phyloP scores from a whole-genome alignment of 352 stramenopile genomes.

The Discostella stelligera region DNA sequence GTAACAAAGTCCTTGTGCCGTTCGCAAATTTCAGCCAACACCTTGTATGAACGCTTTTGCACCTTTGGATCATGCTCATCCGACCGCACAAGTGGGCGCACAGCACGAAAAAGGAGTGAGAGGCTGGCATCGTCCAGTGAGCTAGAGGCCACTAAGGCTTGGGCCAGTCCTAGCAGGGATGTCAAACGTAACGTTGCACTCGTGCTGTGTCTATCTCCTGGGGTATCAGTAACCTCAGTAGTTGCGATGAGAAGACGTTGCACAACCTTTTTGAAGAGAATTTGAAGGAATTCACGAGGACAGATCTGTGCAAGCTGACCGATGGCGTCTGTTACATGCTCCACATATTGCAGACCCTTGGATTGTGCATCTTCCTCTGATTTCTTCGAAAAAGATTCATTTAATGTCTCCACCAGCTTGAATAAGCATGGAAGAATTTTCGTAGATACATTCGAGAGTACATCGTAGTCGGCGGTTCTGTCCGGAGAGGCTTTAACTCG shows the following conservation, averaged over 20 bases:
- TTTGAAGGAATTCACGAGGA: slow-evolving; percentile 54
- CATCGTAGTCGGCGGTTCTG: slow-evolving; percentile 31
- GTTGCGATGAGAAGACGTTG: slow-evolving; percentile 63
- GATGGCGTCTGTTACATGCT: slow-evolving; percentile 63
- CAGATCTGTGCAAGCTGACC: slow-evolving; percentile 56
- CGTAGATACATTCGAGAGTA: slow-evolving; percentile 46
- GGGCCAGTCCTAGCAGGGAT: slow-evolving; percentile 60
- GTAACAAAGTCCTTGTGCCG: slow-evolving; percentile 56
- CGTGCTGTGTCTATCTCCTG: slow-evolving; percentile 42
- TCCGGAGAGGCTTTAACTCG: slow-evolving; percentile 24
- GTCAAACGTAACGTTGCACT: slow-evolving; percentile 47
- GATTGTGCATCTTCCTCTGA: slow-evolving; percentile 35
- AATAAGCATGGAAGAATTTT: slow-evolving; percentile 72
- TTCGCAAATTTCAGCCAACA: slow-evolving; percentile 68
- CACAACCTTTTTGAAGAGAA: slow-evolving; percentile 77
- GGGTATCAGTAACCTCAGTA: slow-evolving; percentile 32
- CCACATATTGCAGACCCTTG: slow-evolving; percentile 37
- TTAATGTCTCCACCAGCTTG: slow-evolving; percentile 62
- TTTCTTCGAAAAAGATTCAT: slow-evolving; percentile 21
- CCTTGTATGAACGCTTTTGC: slow-evolving; percentile 76
- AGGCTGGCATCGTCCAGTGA: slow-evolving; percentile 59
- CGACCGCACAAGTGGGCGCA: slow-evolving; percentile 69
- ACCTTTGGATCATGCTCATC: slow-evolving; percentile 62
- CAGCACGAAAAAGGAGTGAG: slow-evolving; percentile 63
- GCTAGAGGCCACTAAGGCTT: slow-evolving; percentile 66